Evolutionary conservation across 2,329 filamentous ascomycete genomes (phyloP), one percentile per base, ranked within the genome.

Genomic region (Leptodontidium sp.): DNA sequence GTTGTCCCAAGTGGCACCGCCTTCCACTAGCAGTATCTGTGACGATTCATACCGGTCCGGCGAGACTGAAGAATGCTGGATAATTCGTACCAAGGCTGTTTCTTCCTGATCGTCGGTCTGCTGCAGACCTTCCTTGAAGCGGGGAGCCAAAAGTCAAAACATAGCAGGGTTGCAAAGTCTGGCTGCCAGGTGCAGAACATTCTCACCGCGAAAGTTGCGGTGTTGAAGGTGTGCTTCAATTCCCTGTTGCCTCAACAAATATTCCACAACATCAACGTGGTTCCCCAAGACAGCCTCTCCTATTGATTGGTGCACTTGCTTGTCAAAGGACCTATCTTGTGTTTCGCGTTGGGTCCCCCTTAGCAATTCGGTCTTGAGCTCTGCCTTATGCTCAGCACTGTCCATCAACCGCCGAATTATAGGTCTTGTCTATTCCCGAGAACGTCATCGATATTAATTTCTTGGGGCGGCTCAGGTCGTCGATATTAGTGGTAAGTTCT

Each of bases 201-300:
- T 64, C 62, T 64, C 49, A 24, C 49, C 32, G 21, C 29, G 62
- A 40, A 14, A 64, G 49, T 64, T 64, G 40, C 62, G 40, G 49
- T 64, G 32, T 24, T 55, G 62, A 64, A 64, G 62, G 62, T 64
- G 62, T 64, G 49, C 32, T 64, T 64, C 62, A 43, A 64, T 64
- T n/a, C 62, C 62, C 62, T 55, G 62, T 64, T 55, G 49, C 62
- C 32, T 21, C 29, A 64, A 35, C 62, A 64, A 64, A 50, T 64
- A 64, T 55, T 64, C 62, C 32, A 64, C 62, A 64, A 64, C 49
- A 64, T 64, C 49, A 38, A 64, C 62, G 32, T 64, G 62, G 49
- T 64, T 64, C 40, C 32, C 62, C 29, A 64, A 53, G 62, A 64
- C 49, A 26, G 49, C 62, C 49, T 64, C 62, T 64, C 62, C 62